Evolutionary conservation across 148 eudicot species (phyloP), one percentile per base, ranked within the genome.

Genomic region (Camellia granthamiana): DNA sequence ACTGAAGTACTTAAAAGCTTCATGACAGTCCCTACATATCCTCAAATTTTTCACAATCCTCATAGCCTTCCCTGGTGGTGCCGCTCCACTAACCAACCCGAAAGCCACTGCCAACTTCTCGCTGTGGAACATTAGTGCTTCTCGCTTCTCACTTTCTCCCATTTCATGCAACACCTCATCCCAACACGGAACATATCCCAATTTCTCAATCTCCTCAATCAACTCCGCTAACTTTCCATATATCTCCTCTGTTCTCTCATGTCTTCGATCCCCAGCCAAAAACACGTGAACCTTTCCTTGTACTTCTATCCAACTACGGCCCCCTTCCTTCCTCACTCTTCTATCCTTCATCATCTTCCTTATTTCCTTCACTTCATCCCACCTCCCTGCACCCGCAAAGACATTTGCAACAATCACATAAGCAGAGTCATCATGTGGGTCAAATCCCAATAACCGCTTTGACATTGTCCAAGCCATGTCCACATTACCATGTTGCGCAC

Each of bases 51-150:
- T 91, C 75, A 89, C 77, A 74, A 91, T 91, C 83, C 97, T 87
- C 67, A 92, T 77, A 76, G 94, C 84, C 86, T 89, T 89, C 74
- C 94, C 94, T 0, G 80, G 89, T 11, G 91, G 90, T 54, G 86
- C 87, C 11, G 84, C 87, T 38, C 90, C 88, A 72, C 75, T 82
- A 71, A 92, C 83, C 68, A 92, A 83, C 70, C 89, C 97, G 80
- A 86, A 92, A n/a, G 97, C 94, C 75, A 90, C 63, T 0, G 97
- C 97, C 86, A 92, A 77, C 84, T 92, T 92, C 84, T 92, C 92
- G 55, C 92, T 92, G 65, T 92, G 94, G 83, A 77, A 64, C 85
- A 86, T 87, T 69, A 92, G 87, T 58, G 78, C 78, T 76, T 88
- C 89, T 74, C 79, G 84, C 83, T 89, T 92, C 86, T 88, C 97